These are phyloP conservation scores for Lactarius pseudohatsudake DNA, from an alignment of 768 basidiomycete species.

Conservation along the genomic window DNA sequence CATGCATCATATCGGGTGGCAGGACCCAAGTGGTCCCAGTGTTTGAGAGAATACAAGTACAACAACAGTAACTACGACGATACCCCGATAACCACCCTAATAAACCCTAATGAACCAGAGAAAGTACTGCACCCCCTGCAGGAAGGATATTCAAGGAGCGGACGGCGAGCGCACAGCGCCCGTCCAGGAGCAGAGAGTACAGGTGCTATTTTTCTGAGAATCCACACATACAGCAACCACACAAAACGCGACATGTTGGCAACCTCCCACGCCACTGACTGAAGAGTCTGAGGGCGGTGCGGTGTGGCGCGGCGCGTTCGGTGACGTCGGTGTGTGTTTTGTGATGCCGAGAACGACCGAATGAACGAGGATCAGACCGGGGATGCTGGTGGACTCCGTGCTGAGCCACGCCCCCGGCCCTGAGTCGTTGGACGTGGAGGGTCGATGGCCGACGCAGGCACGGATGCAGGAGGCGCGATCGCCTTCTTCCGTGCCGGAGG, in stretches of 20 bases:
- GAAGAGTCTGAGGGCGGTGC: neutral
- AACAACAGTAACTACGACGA: neutral
- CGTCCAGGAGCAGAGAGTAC: neutral
- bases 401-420: neutral
- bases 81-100: neutral
- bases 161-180: conserved; percentile 23
- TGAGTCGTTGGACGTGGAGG: neutral
- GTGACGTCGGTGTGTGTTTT: neutral
- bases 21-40: neutral
- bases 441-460: neutral
- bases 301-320: neutral
- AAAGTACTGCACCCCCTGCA: neutral
- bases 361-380: neutral
- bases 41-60: neutral
- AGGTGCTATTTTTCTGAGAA: neutral
- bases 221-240: neutral
- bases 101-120: neutral
- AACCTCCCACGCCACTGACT: neutral
- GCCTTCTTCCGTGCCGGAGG: conserved; percentile 5
- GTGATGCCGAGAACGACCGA: neutral
- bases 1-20: neutral
- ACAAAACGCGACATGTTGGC: neutral
- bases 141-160: neutral
- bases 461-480: neutral
- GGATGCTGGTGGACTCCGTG: neutral